phyloP scores from a whole-genome alignment of 495 filamentous ascomycete genomes.

The Aspergillus kassunensis region DNA sequence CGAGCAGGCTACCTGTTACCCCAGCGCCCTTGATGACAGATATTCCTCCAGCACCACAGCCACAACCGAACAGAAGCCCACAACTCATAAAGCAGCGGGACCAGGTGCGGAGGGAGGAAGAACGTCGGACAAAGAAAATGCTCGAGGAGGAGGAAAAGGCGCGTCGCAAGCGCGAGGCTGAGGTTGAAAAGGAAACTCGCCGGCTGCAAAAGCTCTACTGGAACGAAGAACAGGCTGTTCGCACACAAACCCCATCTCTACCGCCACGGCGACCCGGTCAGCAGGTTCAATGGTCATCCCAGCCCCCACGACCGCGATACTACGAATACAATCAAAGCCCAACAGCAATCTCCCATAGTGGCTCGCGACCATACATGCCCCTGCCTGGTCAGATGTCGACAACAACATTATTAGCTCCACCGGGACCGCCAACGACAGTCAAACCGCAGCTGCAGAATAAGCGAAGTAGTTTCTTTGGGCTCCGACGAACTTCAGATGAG shows the following conservation, averaged over 20 bases:
- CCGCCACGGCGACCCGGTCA: conserved; percentile 25
- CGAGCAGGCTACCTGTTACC: conserved; percentile 9
- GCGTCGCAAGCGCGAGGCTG: conserved; percentile 59
- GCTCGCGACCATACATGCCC: conserved; percentile 28
- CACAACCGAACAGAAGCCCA: conserved; percentile 19
- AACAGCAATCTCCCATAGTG: conserved; percentile 15
- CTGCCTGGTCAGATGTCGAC: conserved; percentile 16
- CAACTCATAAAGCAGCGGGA: conserved; percentile 38
- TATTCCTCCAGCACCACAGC: conserved; percentile 18
- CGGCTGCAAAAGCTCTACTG: conserved; percentile 72
- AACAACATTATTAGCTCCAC: conserved; percentile 9
- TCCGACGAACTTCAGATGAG: conserved; percentile 33
- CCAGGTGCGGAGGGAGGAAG: conserved; percentile 57
- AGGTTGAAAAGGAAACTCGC: conserved; percentile 81
- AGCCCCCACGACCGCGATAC: conserved; percentile 6
- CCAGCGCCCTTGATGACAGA: conserved; percentile 14
- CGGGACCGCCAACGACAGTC: conserved; percentile 12
- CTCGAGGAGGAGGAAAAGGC: conserved; percentile 74
- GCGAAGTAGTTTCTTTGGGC: conserved; percentile 50
- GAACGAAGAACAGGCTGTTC: conserved; percentile 41
- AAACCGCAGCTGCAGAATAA: conserved; percentile 31
- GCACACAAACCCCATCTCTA: conserved; percentile 25
- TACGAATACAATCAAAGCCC: conserved; percentile 8
- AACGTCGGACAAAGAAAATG: conserved; percentile 68
- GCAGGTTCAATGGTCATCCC: conserved; percentile 6